Evolutionary conservation across 202 grass and related monocot species (phyloP).

Genomic region (Tripidium arundinaceum): DNA sequence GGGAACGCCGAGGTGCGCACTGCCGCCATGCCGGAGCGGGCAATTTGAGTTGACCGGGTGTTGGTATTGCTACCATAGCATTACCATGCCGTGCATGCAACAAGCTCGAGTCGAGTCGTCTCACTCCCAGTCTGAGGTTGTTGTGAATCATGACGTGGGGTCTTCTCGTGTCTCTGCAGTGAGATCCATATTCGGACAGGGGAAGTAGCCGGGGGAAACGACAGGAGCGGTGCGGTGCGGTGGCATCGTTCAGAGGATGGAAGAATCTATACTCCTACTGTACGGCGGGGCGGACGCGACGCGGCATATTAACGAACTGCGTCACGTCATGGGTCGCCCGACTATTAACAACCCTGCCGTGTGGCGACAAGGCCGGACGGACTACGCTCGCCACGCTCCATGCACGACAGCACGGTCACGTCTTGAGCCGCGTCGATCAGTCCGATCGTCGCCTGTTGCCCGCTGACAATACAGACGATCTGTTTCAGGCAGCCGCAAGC

Average conservation of each 20-base stretch:
- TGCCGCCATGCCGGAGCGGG: background rate
- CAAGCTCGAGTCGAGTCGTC: background rate
- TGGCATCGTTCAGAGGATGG: too few species aligned
- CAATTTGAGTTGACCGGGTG: background rate
- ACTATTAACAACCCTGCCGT: background rate
- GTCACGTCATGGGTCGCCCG: background rate
- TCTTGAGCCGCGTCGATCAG: background rate
- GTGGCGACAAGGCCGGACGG: background rate
- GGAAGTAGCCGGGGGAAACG: too few species aligned
- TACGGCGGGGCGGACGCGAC: background rate
- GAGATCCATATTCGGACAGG: too few species aligned
- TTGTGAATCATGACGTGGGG: too few species aligned
- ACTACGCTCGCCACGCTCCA: background rate
- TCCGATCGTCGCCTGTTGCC: background rate
- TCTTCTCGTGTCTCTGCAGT: too few species aligned
- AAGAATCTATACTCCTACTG: too few species aligned
- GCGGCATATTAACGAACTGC: background rate
- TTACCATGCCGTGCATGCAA: conserved; percentile 12
- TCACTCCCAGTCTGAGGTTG: too few species aligned
- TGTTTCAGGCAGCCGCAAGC: background rate
- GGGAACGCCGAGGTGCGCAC: background rate
- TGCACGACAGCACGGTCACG: background rate
- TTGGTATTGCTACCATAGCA: too few species aligned
- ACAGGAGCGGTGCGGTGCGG: too few species aligned
- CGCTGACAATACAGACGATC: background rate